A percentile compares a stretch with the other conserved stretches of the same genome.
Conservation (phyloP, 768 basidiomycete genomes). For the Pulveroboletus frians region DNA sequence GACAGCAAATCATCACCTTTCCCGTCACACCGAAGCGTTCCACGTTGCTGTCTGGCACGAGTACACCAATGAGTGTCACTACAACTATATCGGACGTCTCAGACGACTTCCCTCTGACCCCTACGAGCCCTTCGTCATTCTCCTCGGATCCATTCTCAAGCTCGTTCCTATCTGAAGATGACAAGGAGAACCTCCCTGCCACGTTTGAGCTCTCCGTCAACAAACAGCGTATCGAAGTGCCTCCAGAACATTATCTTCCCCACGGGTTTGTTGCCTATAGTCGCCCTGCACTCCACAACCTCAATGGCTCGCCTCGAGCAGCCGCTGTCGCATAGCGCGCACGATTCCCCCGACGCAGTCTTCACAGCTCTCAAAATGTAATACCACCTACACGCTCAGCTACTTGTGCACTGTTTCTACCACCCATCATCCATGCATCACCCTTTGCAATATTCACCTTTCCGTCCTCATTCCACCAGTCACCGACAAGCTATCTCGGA, state of each 20-base stretch:
- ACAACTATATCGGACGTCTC: slow-evolving; percentile 71
- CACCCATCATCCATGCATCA: slow-evolving; percentile 63
- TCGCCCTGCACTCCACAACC: slow-evolving; percentile 70
- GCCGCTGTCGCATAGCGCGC: slow-evolving; percentile 54
- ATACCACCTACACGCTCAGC: slow-evolving; percentile 55
- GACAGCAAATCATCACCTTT: slow-evolving; percentile 42
- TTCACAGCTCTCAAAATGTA: slow-evolving; percentile 74
- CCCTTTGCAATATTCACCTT: slow-evolving; percentile 59
- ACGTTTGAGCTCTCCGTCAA: slow-evolving; percentile 70
- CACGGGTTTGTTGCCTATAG: slow-evolving; percentile 79
- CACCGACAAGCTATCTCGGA: slow-evolving; percentile 46
- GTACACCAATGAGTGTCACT: slow-evolving; percentile 71
- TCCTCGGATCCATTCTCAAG: slow-evolving; percentile 47
- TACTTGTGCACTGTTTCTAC: slow-evolving; percentile 59
- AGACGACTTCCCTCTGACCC: slow-evolving; percentile 81
- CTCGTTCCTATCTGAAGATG: slow-evolving; percentile 56
- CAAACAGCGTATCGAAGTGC: slow-evolving; percentile 61
- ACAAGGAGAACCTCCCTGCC: slow-evolving; percentile 76
- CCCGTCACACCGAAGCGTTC: slow-evolving; percentile 58
- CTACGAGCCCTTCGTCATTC: slow-evolving; percentile 58
- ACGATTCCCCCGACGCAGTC: slow-evolving; percentile 39
- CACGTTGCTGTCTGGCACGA: slow-evolving; percentile 42
- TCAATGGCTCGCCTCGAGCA: slow-evolving; percentile 58
- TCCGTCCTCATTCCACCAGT: slow-evolving; percentile 39
- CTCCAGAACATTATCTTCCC: slow-evolving; percentile 73